Evolutionary conservation across 176 grass and related monocot genomes (phyloP).

Genomic region (Oryza meyeriana): DNA sequence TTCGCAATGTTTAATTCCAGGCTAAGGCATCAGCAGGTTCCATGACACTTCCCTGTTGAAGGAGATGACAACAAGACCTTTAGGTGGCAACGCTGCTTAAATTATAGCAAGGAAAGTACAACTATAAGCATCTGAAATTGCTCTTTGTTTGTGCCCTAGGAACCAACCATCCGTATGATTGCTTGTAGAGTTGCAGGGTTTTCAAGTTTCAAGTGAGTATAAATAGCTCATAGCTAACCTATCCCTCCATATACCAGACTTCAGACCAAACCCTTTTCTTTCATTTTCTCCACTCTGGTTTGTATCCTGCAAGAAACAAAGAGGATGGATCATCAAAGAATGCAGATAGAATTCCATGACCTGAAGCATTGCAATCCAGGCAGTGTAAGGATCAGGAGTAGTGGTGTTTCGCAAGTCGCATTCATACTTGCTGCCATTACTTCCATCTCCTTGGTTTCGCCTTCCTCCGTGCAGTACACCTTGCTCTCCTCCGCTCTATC

Average conservation of each 20-base stretch:
- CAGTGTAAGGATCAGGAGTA: neutral
- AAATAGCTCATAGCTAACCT: constrained; percentile 6
- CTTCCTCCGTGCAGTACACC: neutral
- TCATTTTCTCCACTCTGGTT: neutral
- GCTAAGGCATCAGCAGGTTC: constrained; percentile 35
- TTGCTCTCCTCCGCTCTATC: neutral
- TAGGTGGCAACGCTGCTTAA: constrained; percentile 14
- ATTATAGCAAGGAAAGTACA: constrained; percentile 7
- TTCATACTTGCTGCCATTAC: neutral
- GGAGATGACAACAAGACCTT: neutral
- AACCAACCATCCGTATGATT: constrained; percentile 10
- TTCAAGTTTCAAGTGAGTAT: neutral
- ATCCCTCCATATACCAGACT: neutral
- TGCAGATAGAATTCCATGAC: constrained; percentile 15
- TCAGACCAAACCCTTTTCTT: neutral
- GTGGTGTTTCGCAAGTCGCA: neutral
- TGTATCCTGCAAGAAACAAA: neutral
- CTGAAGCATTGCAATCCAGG: neutral
- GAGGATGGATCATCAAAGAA: constrained; percentile 27
- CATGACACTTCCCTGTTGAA: neutral
- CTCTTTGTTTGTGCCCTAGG: neutral
- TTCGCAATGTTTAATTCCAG: neutral
- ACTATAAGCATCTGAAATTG: constrained; percentile 24
- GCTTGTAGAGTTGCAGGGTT: neutral
- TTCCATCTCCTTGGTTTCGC: neutral